Evolutionary conservation across 306 rosid genomes (phyloP).

Genomic region (Cucurbita pepo): DNA sequence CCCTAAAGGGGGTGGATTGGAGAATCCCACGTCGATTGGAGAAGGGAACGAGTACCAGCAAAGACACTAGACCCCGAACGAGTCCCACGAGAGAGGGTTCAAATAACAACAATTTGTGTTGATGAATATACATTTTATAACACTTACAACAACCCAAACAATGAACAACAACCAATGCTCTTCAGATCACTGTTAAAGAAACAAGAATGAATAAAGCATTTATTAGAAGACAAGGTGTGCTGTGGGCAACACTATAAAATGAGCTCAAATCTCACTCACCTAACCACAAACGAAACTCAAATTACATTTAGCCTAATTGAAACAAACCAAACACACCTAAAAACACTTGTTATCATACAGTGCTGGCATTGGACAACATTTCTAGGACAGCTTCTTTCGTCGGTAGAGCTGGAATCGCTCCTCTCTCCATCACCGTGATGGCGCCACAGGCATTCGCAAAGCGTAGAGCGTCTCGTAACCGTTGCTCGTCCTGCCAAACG

Average conservation of each 20-base stretch:
- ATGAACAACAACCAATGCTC: background rate
- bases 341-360: background rate
- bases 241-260: background rate
- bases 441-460: constrained; percentile 84
- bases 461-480: constrained; percentile 41
- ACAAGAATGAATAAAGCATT: background rate
- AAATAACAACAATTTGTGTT: background rate
- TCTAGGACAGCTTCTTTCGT: constrained; percentile 43
- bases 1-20: no score
- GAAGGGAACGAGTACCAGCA: no score
- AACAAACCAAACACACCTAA: background rate
- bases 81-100: background rate
- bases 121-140: constrained; percentile 3
- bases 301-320: constrained; percentile 1
- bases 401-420: constrained; percentile 86
- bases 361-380: constrained; percentile 25
- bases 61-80: no score
- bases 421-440: constrained; percentile 61
- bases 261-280: background rate
- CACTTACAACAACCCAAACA: constrained; percentile 6
- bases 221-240: background rate
- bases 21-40: no score
- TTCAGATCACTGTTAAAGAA: background rate
- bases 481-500: constrained; percentile 44
- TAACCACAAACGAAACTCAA: background rate